These are phyloP conservation scores for Podaxis sp. DNA, from an alignment of 768 basidiomycete genomes.

Conservation along the genomic window DNA sequence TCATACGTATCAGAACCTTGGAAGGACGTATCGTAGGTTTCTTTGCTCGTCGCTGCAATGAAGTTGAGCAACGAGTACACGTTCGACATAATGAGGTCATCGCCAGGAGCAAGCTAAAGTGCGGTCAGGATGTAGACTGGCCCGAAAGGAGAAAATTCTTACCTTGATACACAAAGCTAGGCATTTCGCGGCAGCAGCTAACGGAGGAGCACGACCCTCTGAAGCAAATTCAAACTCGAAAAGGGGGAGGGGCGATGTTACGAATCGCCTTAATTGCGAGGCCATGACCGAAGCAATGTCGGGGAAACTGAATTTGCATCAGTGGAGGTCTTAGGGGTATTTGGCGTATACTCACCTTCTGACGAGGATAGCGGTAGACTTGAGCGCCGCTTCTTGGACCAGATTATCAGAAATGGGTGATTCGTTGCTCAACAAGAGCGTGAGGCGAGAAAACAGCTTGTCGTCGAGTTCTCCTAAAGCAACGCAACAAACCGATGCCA, in stretches of 20 bases:
- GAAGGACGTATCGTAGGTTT: slow-evolving; percentile 55
- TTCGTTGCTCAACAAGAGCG: slow-evolving; percentile 75
- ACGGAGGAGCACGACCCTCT: slow-evolving; percentile 71
- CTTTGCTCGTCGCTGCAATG: slow-evolving; percentile 82
- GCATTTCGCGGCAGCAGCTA: slow-evolving; percentile 86
- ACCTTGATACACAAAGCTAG: slow-evolving; percentile 89
- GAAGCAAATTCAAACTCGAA: slow-evolving; percentile 85
- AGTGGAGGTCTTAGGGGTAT: neutral
- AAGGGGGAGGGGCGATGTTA: slow-evolving; percentile 83
- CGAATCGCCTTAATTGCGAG: slow-evolving; percentile 79
- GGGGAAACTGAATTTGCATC: slow-evolving; percentile 59
- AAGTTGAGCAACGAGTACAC: slow-evolving; percentile 97
- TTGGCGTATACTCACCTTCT: slow-evolving; percentile 56
- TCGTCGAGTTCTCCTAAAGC: slow-evolving; percentile 68
- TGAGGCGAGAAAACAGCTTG: slow-evolving; percentile 66
- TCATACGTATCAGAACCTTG: slow-evolving; percentile 45
- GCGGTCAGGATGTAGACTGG: slow-evolving; percentile 8
- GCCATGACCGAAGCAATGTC: slow-evolving; percentile 75
- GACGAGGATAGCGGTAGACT: slow-evolving; percentile 81
- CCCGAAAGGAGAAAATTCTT: slow-evolving; percentile 16
- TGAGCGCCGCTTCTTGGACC: slow-evolving; percentile 87
- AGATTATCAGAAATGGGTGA: slow-evolving; percentile 81
- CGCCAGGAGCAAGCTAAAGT: slow-evolving; percentile 75
- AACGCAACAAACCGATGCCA: slow-evolving; percentile 79
- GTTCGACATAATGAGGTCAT: slow-evolving; percentile 90